Evolutionary conservation across 495 filamentous ascomycete genomes (phyloP), one percentile per base, ranked within the genome.

Genomic region (Annulohypoxylon maeteangense): DNA sequence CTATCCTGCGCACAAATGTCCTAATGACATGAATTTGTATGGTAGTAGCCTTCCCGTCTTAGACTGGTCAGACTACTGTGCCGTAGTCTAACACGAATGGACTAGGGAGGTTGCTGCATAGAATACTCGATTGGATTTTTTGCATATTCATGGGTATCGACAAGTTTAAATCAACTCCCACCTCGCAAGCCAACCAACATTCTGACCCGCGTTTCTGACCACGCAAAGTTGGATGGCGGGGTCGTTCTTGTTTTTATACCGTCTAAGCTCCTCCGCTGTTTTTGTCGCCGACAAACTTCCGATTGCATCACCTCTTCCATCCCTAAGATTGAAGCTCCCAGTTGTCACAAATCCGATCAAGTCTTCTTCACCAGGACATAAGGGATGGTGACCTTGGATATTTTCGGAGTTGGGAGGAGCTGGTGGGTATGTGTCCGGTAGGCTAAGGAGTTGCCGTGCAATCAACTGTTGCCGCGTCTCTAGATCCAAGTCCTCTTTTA

Each of bases 331-430:
- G 69, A 90, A 97, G 55, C 91, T 90, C 1, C 95, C 95, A 1
- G 90, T 91, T 22, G 93, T 97, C 20, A 98, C 90, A 76, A 97
- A 99, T 0, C 95, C 95, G 40, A 99, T 91, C 29, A 98, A 81
- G 74, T 97, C 93, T 12, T 87, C 84, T 66, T 92, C 91, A 1
- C 81, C 79, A 0, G 95, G 95, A 4, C 92, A 87, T 0, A 87
- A 75, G 0, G 92, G 88, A 64, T 92, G 88, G 62, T 92, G 88
- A 0, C 84, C 84, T 34, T 82, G 79, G 20, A 77, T 83, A 72
- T 64, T 81, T 65, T 67, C 73, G 70, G 74, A 66, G 42, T 78
- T 75, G 56, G 60, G 68, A 65, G 62, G 72, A 31, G 62, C 60
- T 1, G 74, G 74, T 1, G 75, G 73, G 40, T 50, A 72, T 31